These are phyloP conservation scores for Paxillus involutus DNA, from an alignment of 768 basidiomycete species.

Conservation along the genomic window DNA sequence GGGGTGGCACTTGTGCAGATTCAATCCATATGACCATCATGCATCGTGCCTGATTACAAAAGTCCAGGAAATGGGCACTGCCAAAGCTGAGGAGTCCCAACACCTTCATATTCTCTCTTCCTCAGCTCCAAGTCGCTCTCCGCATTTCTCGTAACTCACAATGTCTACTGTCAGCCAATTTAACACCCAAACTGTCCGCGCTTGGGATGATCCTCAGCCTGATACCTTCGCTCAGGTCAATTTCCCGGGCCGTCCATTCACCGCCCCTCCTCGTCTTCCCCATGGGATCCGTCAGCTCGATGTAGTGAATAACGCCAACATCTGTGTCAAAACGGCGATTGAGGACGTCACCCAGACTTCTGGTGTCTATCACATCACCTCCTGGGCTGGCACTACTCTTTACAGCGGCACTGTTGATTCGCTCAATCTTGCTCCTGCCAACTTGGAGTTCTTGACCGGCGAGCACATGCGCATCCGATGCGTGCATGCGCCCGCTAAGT, in stretches of 20 bases:
- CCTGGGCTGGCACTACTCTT: slow-evolving; percentile 3
- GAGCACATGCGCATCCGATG: slow-evolving; percentile 1
- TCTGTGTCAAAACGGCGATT: slow-evolving; percentile 10
- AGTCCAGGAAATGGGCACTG: too few relatives aligned
- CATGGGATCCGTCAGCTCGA: slow-evolving; percentile 15
- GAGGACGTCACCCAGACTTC: slow-evolving; percentile 1
- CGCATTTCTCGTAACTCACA: too few relatives aligned
- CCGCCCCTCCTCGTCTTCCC: slow-evolving; percentile 16
- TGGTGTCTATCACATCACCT: slow-evolving; percentile 6
- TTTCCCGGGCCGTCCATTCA: slow-evolving; percentile 11
- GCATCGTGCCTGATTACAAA: too few relatives aligned
- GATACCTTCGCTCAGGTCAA: slow-evolving; percentile 5
- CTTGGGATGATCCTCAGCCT: neutral
- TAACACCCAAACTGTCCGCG: slow-evolving; percentile 4
- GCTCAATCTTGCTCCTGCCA: slow-evolving; percentile 6
- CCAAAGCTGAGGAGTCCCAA: too few relatives aligned
- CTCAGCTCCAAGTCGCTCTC: too few relatives aligned
- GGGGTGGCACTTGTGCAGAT: too few relatives aligned
- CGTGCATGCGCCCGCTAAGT: too few relatives aligned
- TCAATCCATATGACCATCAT: too few relatives aligned
- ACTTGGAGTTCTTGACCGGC: slow-evolving; percentile 16
- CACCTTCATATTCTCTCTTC: too few relatives aligned
- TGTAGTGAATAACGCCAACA: slow-evolving; percentile 1
- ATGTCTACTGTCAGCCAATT: slow-evolving; percentile 18
- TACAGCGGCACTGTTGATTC: neutral